Conservation (phyloP, 805 yeast species). For the Pichia nakasei region DNA sequence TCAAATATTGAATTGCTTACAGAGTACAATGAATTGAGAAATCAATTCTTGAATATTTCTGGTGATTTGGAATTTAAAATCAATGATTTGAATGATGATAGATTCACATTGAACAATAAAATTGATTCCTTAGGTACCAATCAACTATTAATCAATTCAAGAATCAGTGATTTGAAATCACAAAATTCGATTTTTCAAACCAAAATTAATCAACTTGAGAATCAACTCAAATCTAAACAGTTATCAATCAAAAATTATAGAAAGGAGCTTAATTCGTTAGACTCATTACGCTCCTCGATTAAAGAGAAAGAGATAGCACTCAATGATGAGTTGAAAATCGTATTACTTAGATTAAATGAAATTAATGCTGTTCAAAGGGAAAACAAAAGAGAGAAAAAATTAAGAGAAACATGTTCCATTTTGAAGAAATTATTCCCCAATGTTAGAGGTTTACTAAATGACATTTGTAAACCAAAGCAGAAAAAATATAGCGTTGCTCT, state of each 20-base stretch:
- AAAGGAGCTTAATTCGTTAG: conserved; percentile 20
- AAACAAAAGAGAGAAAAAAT: conserved; percentile 54
- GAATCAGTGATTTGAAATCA: conserved; percentile 27
- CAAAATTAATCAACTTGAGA: conserved; percentile 23
- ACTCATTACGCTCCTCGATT: conserved; percentile 29
- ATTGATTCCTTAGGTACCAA: conserved; percentile 30
- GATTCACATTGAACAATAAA: conserved; percentile 23
- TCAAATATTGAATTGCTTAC: conserved; percentile 43
- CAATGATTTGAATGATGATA: conserved; percentile 36
- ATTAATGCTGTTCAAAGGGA: conserved; percentile 71
- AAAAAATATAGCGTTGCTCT: conserved; percentile 67
- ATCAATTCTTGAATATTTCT: conserved; percentile 41
- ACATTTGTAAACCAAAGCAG: conserved; percentile 69
- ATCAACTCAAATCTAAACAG: conserved; percentile 22
- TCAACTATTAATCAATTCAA: conserved; percentile 26
- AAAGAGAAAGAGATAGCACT: conserved; percentile 46
- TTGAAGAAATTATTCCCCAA: conserved; percentile 75
- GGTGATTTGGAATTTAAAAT: conserved; percentile 52
- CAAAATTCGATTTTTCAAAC: conserved; percentile 25
- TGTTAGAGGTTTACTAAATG: conserved; percentile 73
- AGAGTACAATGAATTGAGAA: conserved; percentile 53
- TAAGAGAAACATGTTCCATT: conserved; percentile 64
- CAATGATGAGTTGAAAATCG: conserved; percentile 54
- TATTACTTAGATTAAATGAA: conserved; percentile 56
- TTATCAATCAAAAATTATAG: conserved; percentile 25